phyloP scores from a whole-genome alignment of 2,329 filamentous ascomycete species.

The Colletotrichum trifolii region DNA sequence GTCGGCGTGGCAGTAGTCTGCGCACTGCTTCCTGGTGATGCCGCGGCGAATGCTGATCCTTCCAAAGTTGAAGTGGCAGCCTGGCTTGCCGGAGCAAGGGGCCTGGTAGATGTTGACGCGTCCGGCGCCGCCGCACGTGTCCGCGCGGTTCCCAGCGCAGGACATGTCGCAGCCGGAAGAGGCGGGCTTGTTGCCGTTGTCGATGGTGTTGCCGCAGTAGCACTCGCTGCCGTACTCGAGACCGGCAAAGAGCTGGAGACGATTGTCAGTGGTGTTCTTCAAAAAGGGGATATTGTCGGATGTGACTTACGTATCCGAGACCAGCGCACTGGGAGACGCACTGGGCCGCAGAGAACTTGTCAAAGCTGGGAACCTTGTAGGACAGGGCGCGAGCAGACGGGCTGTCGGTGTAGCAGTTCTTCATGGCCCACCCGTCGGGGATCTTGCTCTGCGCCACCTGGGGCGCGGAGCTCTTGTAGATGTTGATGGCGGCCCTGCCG shows the following conservation, averaged over 20 bases:
- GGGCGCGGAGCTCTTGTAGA: slow-evolving; percentile 49
- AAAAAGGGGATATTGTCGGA: no score
- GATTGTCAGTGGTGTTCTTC: neutral
- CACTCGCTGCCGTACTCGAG: slow-evolving; percentile 53
- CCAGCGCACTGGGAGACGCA: slow-evolving; percentile 5
- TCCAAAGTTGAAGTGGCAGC: slow-evolving; percentile 2
- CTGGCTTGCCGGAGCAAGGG: neutral
- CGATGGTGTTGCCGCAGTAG: slow-evolving; percentile 53
- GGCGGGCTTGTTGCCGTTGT: slow-evolving; percentile 40
- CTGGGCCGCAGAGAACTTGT: slow-evolving; percentile 14
- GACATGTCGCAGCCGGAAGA: slow-evolving; percentile 59
- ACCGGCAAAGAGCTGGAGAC: slow-evolving; percentile 53
- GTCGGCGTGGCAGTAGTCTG: neutral
- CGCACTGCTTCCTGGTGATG: neutral
- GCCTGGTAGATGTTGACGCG: slow-evolving; percentile 52
- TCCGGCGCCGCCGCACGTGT: slow-evolving; percentile 56
- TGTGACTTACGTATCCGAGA: slow-evolving; percentile 3
- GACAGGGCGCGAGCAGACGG: neutral
- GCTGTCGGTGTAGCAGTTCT: slow-evolving; percentile 16
- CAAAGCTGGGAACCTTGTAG: slow-evolving; percentile 6
- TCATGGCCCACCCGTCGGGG: neutral
- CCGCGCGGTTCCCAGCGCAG: slow-evolving; percentile 59
- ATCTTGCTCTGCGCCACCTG: slow-evolving; percentile 42
- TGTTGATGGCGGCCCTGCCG: slow-evolving; percentile 53
- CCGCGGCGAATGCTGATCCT: neutral